phyloP scores from a whole-genome alignment of 257 asterid species.

The Lavandula angustifolia region DNA sequence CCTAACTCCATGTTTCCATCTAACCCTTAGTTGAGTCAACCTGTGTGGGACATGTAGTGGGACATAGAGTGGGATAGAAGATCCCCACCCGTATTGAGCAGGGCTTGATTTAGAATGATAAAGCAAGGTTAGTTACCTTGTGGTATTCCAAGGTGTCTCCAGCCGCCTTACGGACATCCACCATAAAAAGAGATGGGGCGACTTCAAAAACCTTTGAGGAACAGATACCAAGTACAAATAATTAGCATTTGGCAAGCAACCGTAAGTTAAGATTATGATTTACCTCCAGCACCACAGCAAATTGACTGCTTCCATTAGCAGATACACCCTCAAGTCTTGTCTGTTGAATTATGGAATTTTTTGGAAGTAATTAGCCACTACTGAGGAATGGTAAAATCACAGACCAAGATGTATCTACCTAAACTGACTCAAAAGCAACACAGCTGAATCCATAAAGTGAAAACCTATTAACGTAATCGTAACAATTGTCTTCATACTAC shows the following conservation, averaged over 20 bases:
- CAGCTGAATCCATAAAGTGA: background rate
- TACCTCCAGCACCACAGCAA: constrained; percentile 96
- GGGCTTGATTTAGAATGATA: constrained; percentile 5
- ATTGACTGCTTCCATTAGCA: constrained; percentile 61
- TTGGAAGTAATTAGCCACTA: constrained; percentile 23
- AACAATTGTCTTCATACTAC: background rate
- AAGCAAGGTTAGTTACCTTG: constrained; percentile 48
- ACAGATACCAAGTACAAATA: constrained; percentile 7
- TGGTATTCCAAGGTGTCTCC: constrained; percentile 95
- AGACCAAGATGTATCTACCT: constrained; percentile 12
- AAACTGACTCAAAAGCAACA: background rate
- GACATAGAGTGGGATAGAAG: too few species aligned
- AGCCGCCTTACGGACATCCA: constrained; percentile 89
- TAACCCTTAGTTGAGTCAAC: too few species aligned
- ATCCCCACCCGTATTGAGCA: too few species aligned
- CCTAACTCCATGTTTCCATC: too few species aligned
- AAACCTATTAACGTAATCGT: too few species aligned
- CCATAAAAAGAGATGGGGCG: constrained; percentile 92
- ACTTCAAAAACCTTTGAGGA: constrained; percentile 72
- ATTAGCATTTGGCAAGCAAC: constrained; percentile 11
- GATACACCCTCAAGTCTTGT: constrained; percentile 85
- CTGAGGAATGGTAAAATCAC: constrained; percentile 7
- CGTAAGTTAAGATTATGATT: constrained; percentile 20
- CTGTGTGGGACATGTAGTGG: too few species aligned
- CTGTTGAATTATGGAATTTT: constrained; percentile 52